Base-by-base conservation (phyloP, 768 basidiomycete species). In the Nidularia sp. region DNA sequence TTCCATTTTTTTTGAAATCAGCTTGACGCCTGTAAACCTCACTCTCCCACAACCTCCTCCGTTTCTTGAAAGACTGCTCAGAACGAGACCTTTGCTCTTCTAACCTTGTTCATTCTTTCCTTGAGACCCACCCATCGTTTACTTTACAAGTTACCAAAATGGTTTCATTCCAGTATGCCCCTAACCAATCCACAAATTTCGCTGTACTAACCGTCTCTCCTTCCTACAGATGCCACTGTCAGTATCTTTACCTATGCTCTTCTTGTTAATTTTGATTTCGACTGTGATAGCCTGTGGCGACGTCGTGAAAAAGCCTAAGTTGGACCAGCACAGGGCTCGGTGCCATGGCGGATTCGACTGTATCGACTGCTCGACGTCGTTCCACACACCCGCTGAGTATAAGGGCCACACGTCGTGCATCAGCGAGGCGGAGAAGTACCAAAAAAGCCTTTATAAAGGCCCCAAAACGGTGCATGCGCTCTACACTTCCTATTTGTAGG, bases 391-490 rank as follows among this genome's bases (percentile, higher is more conserved):
- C 2, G 74, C 75, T 6, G 83, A 93, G 54, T 96, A 84, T 75
- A 93, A 91, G 68, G 72, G 70, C 0, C 90, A 97, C 64, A 94
- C 88, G 7, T 74, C 80, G 32, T 97, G 94, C 66, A 84, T 97
- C 43, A 84, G 79, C 55, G 94, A 97, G 69, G 94, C 90, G 2
- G 90, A 97, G 68, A 97, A 96, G 66, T 96, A 97, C 62, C 83
- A 97, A 72, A 92, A 92, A 68, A 71, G 77, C 48, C 64, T 94
- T 52, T 95, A 93, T 66, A 92, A 88, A 62, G 92, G 90, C 6
- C 79, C 83, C 0, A 90, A 88, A 73, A 76, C 69, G n/a, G 71
- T 73, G 25, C 2, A 29, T 29, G 25, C 25, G 25, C 25, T 29
- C 25, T 4, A 29, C 25, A 53, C 50, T 68, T 58, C 31, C 3